Percentiles rank a stretch among this genome's conserved stretches.
phyloP scores from a whole-genome alignment of 2,329 filamentous ascomycete species.

The Phaeoacremonium minimum region DNA sequence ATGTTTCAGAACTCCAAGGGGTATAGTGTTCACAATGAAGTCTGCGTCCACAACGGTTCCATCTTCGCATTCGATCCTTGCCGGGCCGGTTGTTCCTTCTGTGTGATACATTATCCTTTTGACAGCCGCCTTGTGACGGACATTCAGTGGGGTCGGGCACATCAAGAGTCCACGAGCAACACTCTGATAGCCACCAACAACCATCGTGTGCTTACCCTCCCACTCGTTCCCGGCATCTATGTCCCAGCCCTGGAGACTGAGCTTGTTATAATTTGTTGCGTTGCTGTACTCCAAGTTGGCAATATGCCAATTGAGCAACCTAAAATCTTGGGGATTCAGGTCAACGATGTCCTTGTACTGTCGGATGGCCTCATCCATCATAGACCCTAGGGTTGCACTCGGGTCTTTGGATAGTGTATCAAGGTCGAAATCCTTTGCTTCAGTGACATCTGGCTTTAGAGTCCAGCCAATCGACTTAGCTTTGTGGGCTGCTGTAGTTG shows the following conservation, averaged over 20 bases:
- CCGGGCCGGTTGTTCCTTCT: constrained; percentile 37
- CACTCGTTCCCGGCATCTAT: constrained; percentile 98
- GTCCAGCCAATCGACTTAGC: constrained; percentile 80
- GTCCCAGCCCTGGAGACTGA: constrained; percentile 91
- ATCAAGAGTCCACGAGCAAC: constrained; percentile 83
- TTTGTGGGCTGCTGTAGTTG: constrained; percentile 70
- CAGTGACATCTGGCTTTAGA: constrained; percentile 58
- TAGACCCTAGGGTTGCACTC: constrained; percentile 77
- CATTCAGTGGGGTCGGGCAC: constrained; percentile 70
- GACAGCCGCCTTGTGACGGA: constrained; percentile 70
- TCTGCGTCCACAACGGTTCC: constrained; percentile 79
- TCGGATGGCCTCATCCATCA: constrained; percentile 84
- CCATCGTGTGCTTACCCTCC: constrained; percentile 89
- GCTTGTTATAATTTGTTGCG: constrained; percentile 77
- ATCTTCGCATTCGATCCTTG: constrained; percentile 70
- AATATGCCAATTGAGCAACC: constrained; percentile 95
- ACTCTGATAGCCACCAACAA: constrained; percentile 90
- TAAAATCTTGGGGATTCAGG: constrained; percentile 78
- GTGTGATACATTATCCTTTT: constrained; percentile 64
- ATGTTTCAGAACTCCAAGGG: constrained; percentile 88
- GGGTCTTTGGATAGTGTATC: constrained; percentile 58
- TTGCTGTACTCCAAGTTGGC: constrained; percentile 98
- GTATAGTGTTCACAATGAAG: constrained; percentile 83
- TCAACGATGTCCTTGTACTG: constrained; percentile 85
- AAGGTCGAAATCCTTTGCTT: constrained; percentile 67